A percentile compares a stretch with the other conserved stretches of the same genome.
phyloP scores from a whole-genome alignment of 2,329 filamentous ascomycete genomes.

The Curvularia hawaiiensis region DNA sequence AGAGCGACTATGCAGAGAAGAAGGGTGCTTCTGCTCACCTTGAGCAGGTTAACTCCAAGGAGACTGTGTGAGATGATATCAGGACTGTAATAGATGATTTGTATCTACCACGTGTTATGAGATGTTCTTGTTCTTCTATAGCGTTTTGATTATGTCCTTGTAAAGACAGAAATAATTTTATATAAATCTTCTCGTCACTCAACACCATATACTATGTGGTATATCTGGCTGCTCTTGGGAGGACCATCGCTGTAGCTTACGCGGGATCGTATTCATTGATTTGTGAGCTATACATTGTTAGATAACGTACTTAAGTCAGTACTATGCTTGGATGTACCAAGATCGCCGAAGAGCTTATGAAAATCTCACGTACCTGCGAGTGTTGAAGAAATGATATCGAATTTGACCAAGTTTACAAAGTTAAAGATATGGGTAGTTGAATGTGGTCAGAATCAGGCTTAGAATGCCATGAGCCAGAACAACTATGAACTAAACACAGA shows the following conservation, averaged over 20 bases:
- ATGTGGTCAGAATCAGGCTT: not conserved
- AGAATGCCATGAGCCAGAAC: not conserved
- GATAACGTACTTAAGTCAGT: not conserved
- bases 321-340: not conserved
- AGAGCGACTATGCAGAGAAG: constrained; percentile 33
- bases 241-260: not conserved
- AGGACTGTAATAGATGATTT: constrained; percentile 3
- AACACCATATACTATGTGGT: not conserved
- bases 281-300: not conserved
- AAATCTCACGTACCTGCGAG: not conserved
- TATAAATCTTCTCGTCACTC: not conserved
- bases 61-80: not conserved
- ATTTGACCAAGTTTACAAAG: not conserved
- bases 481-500: not conserved
- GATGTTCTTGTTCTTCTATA: not conserved
- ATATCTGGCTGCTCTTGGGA: not conserved
- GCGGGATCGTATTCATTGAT: not conserved
- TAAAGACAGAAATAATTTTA: not conserved
- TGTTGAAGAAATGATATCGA: not conserved
- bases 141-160: not conserved
- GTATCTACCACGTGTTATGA: constrained; percentile 7
- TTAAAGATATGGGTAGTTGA: not conserved
- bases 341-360: too few relatives aligned
- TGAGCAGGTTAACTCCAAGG: constrained; percentile 31
- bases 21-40: constrained; percentile 31